These are phyloP conservation scores for Salinomyces thailandicus DNA, from an alignment of 2,329 filamentous ascomycete genomes.

Conservation along the genomic window DNA sequence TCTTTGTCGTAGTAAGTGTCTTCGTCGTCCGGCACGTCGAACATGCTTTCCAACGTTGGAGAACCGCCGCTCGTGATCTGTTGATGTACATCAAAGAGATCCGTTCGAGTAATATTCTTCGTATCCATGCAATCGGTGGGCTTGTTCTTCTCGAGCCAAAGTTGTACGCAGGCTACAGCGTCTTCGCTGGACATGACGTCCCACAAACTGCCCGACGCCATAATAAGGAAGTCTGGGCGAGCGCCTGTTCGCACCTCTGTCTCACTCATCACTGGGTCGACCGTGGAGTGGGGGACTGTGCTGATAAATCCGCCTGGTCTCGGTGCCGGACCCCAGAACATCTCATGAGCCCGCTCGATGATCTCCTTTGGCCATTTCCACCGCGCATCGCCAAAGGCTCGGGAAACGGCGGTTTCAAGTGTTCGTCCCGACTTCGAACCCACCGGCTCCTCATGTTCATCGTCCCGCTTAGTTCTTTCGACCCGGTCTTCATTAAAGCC, in stretches of 20 bases:
- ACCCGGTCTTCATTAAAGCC: conserved; percentile 52
- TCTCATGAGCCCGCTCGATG: conserved; percentile 34
- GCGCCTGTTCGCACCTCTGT: conserved; percentile 38
- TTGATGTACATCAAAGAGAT: neutral
- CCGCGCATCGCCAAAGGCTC: conserved; percentile 57
- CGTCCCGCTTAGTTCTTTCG: conserved; percentile 43
- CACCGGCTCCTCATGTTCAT: conserved; percentile 54
- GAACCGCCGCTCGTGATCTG: neutral
- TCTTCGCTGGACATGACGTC: conserved; percentile 24
- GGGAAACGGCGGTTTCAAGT: conserved; percentile 50
- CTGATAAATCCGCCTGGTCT: conserved; percentile 32
- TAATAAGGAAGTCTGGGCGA: conserved; percentile 49
- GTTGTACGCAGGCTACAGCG: conserved; percentile 37
- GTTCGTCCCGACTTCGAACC: conserved; percentile 46
- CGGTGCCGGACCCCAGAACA: conserved; percentile 41
- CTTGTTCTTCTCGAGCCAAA: conserved; percentile 41
- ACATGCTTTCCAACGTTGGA: conserved; percentile 1
- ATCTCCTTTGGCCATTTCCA: conserved; percentile 55
- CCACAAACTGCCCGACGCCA: conserved; percentile 58
- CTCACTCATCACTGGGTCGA: conserved; percentile 53
- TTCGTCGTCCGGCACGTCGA: conserved; percentile 16
- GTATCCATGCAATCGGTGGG: conserved; percentile 13
- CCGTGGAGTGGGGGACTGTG: conserved; percentile 58
- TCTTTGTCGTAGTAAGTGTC: conserved; percentile 27
- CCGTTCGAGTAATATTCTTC: neutral